Evolutionary conservation across 371 early-diverging fungal species (phyloP).

Genomic region (Rhizopus sp.): DNA sequence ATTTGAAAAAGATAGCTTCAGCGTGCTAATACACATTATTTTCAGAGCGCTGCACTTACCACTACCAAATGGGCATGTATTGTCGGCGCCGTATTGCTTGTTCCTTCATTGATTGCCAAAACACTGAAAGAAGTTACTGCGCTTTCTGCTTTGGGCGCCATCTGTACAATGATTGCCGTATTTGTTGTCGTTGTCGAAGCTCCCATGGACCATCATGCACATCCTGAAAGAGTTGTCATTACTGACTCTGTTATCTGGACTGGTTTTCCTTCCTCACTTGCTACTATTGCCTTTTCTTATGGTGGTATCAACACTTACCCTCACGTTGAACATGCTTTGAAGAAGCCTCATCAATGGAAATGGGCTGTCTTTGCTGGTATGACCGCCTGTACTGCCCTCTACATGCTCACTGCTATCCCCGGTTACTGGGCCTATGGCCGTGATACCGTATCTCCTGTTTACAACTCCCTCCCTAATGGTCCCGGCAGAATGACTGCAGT

Average conservation of each 20-base stretch:
- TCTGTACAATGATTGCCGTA: conserved; percentile 57
- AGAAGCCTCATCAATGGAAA: conserved; percentile 77
- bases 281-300: conserved; percentile 65
- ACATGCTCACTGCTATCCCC: conserved; percentile 75
- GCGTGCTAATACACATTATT: conserved; percentile 2
- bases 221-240: conserved; percentile 8
- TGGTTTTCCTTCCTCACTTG: conserved; percentile 60
- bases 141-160: conserved; percentile 42
- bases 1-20: no score
- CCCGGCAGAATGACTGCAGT: conserved; percentile 65
- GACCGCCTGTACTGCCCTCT: conserved; percentile 71
- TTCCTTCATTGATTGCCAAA: conserved; percentile 74
- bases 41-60: no score
- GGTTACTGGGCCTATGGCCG: conserved; percentile 85
- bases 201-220: conserved; percentile 30
- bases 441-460: conserved; percentile 72
- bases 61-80: conserved; percentile 60
- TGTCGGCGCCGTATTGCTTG: conserved; percentile 60
- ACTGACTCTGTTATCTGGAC: conserved; percentile 43
- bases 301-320: conserved; percentile 60
- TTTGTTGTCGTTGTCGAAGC: conserved; percentile 45
- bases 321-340: conserved; percentile 87
- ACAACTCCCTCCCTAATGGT: conserved; percentile 69
- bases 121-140: conserved; percentile 81
- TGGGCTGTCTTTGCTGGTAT: conserved; percentile 71